These are phyloP conservation scores for Oehlia diaphana DNA, from an alignment of 192 early-diverging fungal genomes.

Conservation along the genomic window DNA sequence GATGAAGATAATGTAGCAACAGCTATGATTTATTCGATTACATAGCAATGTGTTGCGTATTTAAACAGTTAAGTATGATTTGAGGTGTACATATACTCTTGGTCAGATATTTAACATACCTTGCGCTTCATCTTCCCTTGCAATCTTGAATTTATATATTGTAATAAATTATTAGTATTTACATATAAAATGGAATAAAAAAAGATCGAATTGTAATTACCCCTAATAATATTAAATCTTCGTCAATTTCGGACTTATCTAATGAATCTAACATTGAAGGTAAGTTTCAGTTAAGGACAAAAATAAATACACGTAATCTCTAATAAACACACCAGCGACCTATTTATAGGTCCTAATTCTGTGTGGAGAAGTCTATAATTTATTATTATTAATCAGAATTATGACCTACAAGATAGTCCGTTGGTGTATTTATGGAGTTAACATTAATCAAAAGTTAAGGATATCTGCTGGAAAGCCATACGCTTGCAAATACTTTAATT, in stretches of 20 bases:
- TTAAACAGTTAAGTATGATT: neutral
- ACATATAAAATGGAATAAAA: neutral
- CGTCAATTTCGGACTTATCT: neutral
- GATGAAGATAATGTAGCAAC: neutral
- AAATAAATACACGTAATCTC: too few species aligned
- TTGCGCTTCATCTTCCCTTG: neutral
- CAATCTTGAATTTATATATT: neutral
- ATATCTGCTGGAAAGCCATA: constrained; percentile 32
- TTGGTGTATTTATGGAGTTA: neutral
- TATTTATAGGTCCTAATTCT: neutral
- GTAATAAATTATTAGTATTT: neutral
- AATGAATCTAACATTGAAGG: constrained; percentile 18
- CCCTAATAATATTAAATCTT: constrained; percentile 23
- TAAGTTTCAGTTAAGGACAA: constrained; percentile 22
- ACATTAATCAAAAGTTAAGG: constrained; percentile 4
- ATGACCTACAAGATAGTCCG: neutral
- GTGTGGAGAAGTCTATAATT: neutral
- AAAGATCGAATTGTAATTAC: constrained; percentile 15
- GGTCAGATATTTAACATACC: neutral
- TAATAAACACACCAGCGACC: neutral
- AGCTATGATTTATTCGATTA: constrained; percentile 2
- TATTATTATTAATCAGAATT: neutral
- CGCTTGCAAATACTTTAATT: constrained; percentile 8
- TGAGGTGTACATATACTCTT: neutral
- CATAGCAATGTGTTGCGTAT: neutral